Conservation (phyloP, 73 alveolate species). For the Paramecium bursaria region DNA sequence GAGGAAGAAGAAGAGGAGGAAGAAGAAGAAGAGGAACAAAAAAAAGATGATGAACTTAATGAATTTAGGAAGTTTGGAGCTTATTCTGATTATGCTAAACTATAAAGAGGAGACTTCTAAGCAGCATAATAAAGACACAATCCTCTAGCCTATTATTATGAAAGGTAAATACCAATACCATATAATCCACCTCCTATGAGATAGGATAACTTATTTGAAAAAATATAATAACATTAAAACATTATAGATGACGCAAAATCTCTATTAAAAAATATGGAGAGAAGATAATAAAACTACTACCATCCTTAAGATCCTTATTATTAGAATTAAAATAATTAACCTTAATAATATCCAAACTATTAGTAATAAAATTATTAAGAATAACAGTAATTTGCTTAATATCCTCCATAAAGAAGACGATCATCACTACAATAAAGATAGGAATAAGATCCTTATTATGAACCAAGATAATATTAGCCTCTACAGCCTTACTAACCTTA, state of each 20-base stretch:
- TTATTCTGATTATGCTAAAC: constrained; percentile 27
- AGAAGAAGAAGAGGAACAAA: constrained; percentile 16
- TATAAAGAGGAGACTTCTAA: constrained; percentile 16
- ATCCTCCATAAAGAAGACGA: neutral
- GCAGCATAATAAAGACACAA: neutral
- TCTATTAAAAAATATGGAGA: neutral
- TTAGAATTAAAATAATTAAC: neutral
- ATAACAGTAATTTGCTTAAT: neutral
- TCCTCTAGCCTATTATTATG: constrained; percentile 37
- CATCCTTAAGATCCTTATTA: neutral
- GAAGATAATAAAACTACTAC: neutral
- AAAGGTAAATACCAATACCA: constrained; percentile 27
- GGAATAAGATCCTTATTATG: neutral
- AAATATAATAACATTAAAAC: constrained; percentile 11
- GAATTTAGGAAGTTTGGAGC: constrained; percentile 34
- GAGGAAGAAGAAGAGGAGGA: constrained; percentile 49
- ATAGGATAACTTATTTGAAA: neutral
- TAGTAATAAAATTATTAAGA: neutral
- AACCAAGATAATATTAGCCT: neutral
- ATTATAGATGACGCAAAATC: constrained; percentile 21
- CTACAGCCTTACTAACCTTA: too few species aligned
- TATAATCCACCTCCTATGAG: too few species aligned
- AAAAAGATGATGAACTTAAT: constrained; percentile 35
- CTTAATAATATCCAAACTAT: neutral
- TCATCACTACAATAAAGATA: neutral